Evolutionary conservation across 2,329 filamentous ascomycete genomes (phyloP).

Genomic region (Gyromitra esculenta): DNA sequence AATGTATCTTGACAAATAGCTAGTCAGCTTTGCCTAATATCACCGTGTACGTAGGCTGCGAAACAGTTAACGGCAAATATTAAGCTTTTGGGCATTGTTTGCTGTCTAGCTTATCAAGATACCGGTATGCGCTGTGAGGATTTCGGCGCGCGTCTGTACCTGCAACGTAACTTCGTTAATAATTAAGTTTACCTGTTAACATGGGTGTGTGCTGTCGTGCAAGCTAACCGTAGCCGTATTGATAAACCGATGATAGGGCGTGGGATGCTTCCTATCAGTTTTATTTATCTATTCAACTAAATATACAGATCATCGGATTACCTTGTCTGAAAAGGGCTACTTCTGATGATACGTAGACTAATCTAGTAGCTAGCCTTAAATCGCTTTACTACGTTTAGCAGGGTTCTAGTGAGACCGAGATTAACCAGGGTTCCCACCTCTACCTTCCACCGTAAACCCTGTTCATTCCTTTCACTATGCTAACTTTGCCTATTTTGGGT

Average conservation of each 20-base stretch:
- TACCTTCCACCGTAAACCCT: too few species aligned
- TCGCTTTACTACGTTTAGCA: not conserved
- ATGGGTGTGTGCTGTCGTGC: too few species aligned
- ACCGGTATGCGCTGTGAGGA: too few species aligned
- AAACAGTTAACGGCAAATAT: not conserved
- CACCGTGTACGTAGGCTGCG: not conserved
- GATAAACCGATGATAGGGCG: too few species aligned
- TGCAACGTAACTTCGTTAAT: too few species aligned
- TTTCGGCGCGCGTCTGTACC: too few species aligned
- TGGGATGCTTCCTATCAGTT: not conserved
- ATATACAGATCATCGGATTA: not conserved
- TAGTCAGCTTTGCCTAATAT: not conserved
- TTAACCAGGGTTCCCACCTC: too few species aligned
- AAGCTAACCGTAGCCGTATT: too few species aligned
- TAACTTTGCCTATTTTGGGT: too few species aligned
- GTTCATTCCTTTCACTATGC: too few species aligned
- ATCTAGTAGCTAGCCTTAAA: not conserved
- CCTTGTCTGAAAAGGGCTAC: not conserved
- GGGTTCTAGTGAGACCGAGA: too few species aligned
- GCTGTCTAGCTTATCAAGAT: not conserved
- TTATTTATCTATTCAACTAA: not conserved
- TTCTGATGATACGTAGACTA: not conserved
- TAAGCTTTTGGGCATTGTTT: not conserved
- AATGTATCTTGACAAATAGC: not conserved
- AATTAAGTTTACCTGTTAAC: too few species aligned